These are phyloP conservation scores for Aspergillus cristatus DNA, from an alignment of 495 filamentous ascomycete genomes.

Conservation along the genomic window DNA sequence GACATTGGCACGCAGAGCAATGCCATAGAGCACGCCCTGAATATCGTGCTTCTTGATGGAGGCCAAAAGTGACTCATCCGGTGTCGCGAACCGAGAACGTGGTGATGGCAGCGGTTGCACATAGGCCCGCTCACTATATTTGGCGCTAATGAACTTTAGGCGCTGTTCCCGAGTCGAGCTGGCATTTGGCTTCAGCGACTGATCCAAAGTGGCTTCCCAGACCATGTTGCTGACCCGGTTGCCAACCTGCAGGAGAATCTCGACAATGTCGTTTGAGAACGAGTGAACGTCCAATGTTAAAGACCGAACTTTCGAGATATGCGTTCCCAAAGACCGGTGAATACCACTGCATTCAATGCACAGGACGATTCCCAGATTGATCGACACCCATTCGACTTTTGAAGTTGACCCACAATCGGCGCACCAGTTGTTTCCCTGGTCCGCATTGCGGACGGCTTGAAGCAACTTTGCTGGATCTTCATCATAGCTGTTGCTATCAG, in stretches of 20 bases:
- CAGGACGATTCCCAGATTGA: slow-evolving; percentile 91
- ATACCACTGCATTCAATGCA: slow-evolving; percentile 99
- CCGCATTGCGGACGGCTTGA: slow-evolving; percentile 77
- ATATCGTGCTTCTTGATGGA: slow-evolving; percentile 93
- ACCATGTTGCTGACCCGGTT: slow-evolving; percentile 95
- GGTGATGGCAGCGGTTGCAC: slow-evolving; percentile 70
- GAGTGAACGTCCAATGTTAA: slow-evolving; percentile 91
- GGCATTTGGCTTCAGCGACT: slow-evolving; percentile 56
- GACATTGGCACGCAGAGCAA: slow-evolving; percentile 79
- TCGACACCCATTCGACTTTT: slow-evolving; percentile 97
- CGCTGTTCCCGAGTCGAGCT: slow-evolving; percentile 80
- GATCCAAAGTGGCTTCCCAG: slow-evolving; percentile 82
- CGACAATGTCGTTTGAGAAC: slow-evolving; percentile 92
- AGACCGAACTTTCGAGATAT: slow-evolving; percentile 95
- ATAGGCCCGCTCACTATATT: slow-evolving; percentile 79
- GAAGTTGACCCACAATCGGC: slow-evolving; percentile 86
- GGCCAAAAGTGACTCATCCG: slow-evolving; percentile 87
- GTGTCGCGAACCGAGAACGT: slow-evolving; percentile 63
- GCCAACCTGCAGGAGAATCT: slow-evolving; percentile 85
- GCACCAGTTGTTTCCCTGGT: slow-evolving; percentile 90
- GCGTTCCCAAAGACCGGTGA: slow-evolving; percentile 90
- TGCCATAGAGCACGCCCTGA: slow-evolving; percentile 79
- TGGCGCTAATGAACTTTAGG: slow-evolving; percentile 85
- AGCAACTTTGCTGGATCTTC: slow-evolving; percentile 79
- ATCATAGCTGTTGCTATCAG: slow-evolving; percentile 59